Evolutionary conservation across 2,329 filamentous ascomycete genomes (phyloP).

Genomic region (Zymoseptoria passerinii): DNA sequence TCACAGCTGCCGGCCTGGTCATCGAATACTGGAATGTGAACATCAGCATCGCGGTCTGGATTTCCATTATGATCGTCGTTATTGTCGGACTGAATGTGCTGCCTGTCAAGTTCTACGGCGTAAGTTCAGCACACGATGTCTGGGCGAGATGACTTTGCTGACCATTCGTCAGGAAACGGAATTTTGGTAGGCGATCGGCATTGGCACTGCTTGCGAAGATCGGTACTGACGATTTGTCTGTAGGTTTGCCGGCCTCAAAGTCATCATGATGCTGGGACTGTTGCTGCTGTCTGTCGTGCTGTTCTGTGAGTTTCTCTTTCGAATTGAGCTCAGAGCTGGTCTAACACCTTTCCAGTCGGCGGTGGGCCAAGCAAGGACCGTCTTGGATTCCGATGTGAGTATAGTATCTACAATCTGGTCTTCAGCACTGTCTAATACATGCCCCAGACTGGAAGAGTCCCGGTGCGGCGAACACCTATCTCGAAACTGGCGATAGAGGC

Average conservation of each 20-base stretch:
- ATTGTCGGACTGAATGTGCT: constrained; percentile 40
- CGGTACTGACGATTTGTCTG: not conserved
- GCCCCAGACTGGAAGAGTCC: constrained; percentile 38
- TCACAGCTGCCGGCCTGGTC: constrained; percentile 30
- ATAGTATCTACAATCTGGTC: not conserved
- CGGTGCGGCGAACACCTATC: constrained; percentile 42
- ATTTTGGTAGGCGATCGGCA: constrained; percentile 36
- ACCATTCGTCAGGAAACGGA: constrained; percentile 35
- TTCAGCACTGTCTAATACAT: not conserved
- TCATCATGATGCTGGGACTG: constrained; percentile 44
- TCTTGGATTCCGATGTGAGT: constrained; percentile 40
- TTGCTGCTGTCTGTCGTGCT: constrained; percentile 47
- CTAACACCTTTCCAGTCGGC: constrained; percentile 27
- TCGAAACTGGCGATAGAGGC: constrained; percentile 39
- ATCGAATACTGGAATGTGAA: constrained; percentile 30
- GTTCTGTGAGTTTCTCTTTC: constrained; percentile 33
- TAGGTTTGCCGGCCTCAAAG: constrained; percentile 38
- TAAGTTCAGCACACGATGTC: not conserved
- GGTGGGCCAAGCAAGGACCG: constrained; percentile 45
- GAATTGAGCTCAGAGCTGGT: not conserved
- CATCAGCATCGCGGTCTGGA: constrained; percentile 35
- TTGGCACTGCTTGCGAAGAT: not conserved
- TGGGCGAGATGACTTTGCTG: not conserved
- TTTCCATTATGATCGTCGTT: constrained; percentile 31
- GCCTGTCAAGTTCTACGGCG: constrained; percentile 42